A percentile compares a stretch with the other conserved stretches of the same genome.
These are phyloP conservation scores for Stagonosporopsis tanaceti DNA, from an alignment of 2,329 filamentous ascomycete genomes.

Conservation along the genomic window DNA sequence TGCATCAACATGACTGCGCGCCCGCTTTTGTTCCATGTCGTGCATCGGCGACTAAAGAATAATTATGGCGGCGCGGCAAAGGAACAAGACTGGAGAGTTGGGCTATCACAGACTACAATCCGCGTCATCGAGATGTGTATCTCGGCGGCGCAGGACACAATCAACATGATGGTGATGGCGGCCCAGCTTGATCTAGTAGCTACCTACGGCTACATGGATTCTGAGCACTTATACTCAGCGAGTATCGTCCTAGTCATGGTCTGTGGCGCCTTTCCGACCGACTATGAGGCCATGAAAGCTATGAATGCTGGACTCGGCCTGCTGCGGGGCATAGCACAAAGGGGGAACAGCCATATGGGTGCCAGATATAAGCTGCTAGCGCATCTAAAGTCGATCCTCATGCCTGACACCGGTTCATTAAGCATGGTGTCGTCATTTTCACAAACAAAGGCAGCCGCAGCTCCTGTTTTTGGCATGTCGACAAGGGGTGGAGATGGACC, in stretches of 20 bases:
- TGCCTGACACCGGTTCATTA: neutral
- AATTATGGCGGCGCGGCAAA: constrained; percentile 3
- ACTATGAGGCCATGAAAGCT: constrained; percentile 4
- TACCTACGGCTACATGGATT: constrained; percentile 8
- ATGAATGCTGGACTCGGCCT: constrained; percentile 11
- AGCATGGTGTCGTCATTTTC: neutral
- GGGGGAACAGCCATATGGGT: constrained; percentile 11
- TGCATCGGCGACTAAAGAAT: constrained; percentile 7
- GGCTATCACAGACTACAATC: constrained; percentile 7
- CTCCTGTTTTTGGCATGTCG: no score
- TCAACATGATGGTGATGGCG: constrained; percentile 8
- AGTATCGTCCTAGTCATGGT: constrained; percentile 8
- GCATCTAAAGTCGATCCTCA: constrained; percentile 13
- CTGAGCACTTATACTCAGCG: neutral
- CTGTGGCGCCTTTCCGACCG: constrained; percentile 9
- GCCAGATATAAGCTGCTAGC: constrained; percentile 9
- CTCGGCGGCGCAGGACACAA: constrained; percentile 9
- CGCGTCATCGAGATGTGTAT: constrained; percentile 13
- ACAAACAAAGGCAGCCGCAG: no score
- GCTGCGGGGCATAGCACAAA: constrained; percentile 2
- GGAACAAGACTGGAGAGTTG: constrained; percentile 10
- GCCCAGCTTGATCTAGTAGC: constrained; percentile 9
- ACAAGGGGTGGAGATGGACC: no score
- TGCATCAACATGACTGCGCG: constrained; percentile 14
- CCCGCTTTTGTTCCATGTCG: constrained; percentile 8